Base-by-base conservation (phyloP, 2,329 filamentous ascomycete genomes). In the Penicillium sp. region DNA sequence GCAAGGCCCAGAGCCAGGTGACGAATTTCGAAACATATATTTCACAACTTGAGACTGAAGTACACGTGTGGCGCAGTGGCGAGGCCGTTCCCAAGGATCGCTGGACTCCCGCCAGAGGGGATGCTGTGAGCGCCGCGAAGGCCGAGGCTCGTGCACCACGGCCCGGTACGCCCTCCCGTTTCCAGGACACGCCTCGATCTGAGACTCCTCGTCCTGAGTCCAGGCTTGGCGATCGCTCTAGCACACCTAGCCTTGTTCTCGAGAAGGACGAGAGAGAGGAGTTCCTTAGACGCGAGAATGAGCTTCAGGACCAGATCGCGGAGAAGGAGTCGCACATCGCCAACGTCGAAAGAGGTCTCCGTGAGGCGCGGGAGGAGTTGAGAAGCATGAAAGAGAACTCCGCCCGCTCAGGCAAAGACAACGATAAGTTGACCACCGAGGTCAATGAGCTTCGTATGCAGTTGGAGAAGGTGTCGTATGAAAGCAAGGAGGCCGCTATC, bases 221-320 rank as follows among this genome's bases (percentile, higher is more conserved):
- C 17, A 71, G 81, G 45, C 72, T 87, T 51, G 85, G 89, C 6
- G 91, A 97, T 57, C 82, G 91, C 41, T 82, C 90, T 13, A 86
- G 84, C 45, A 97, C 91, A 12, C 91, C 91, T 3, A 90, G 87
- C 63, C 75, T 96, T 57, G 82, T 88, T 34, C 76, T 97, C 52
- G 93, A 98, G 49, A 96, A 95, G 72, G 93, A 98, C 60, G 93
- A 98, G 72, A 84, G 89, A 53, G 93, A 98, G 63, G 93, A 98
- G 67, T 98, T 97, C 63, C 70, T 98, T 57, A 82, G 88, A 61
- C 83, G 93, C 48, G 93, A 98, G 68, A 98, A 98, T 62, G 93
- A 98, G 67, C 79, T 98, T 35, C 93, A 97, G 67, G 93, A 98
- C 65, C 91, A 97, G 72, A 79, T 98, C 47, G 84, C 93, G 2